Base-by-base conservation (phyloP, 805 yeast species). In the Wickerhamomyces subpelliculosus region DNA sequence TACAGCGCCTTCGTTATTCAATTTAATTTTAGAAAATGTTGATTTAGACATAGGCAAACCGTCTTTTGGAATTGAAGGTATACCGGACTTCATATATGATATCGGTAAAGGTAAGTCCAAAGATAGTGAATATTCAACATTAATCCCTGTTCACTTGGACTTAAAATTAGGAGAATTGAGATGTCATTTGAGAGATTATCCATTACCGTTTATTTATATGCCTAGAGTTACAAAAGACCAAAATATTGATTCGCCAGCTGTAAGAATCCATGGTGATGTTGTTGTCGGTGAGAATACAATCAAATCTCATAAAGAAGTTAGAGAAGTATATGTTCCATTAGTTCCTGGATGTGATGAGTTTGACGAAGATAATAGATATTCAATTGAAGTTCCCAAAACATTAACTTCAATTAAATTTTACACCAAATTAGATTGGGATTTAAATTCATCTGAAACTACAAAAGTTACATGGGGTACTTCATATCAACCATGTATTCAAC, bases 71-170 rank as follows among this genome's bases (percentile, higher is more conserved):
- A 43, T 68, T 9, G 68, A 64, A 3, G 62, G 73, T 8, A 61
- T 84, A 23, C 72, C 83, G 1, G 59, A 75, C n/a, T 89, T 77
- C 53, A 54, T 89, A 21, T 58, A 80, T 52, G 72, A 76, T 5
- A 65, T 83, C 8, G 97, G 97, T 2, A 88, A 87, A 54, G 94
- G 93, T 0, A 73, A 82, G 11, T 97, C 97, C 0, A 52, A 54
- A 37, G 85, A 82, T 40, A 75, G 87, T 0, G 53, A 67, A 36
- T 89, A 76, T 55, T 77, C 90, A 1, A 65, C 84, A 16, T 54
- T 81, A 54, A 50, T 88, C 2, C 97, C 97, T 0, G 49, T 78
- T 38, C 64, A 64, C 55, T 31, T 83, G 12, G 74, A 79, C 38
- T 62, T 84, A 36, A 66, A 62, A 13, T 64, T 84, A 27, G 61